phyloP scores from a whole-genome alignment of 2,329 filamentous ascomycete species.

The Apiospora malaysiana region DNA sequence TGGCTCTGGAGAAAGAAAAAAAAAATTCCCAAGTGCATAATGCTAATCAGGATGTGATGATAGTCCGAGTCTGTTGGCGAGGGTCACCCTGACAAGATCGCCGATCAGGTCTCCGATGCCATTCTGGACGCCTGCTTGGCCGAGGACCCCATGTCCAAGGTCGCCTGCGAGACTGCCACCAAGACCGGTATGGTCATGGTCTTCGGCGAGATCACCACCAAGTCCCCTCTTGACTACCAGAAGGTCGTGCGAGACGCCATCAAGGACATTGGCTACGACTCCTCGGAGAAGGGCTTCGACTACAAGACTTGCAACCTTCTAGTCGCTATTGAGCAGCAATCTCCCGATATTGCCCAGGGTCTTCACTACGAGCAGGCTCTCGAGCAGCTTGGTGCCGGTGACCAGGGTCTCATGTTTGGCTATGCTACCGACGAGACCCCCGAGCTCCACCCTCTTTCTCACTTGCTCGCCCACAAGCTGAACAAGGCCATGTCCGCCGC shows the following conservation, averaged over 20 bases:
- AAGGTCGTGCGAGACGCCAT: constrained; percentile 93
- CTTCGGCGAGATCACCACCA: constrained; percentile 98
- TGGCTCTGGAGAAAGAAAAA: neutral
- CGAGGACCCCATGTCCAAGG: constrained; percentile 96
- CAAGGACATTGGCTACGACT: constrained; percentile 99
- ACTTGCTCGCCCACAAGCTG: constrained; percentile 94
- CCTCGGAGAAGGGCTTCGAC: constrained; percentile 97
- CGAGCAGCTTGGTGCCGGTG: constrained; percentile 97
- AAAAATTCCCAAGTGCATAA: neutral
- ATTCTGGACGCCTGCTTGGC: constrained; percentile 96
- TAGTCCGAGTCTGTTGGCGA: constrained; percentile 88
- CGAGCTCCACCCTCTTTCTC: constrained; percentile 92
- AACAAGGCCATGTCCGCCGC: constrained; percentile 93
- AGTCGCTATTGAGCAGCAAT: constrained; percentile 99
- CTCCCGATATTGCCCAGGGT: constrained; percentile 97
- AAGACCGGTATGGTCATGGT: constrained; percentile 99
- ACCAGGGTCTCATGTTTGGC: constrained; percentile 99
- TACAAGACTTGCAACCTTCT: constrained; percentile 99
- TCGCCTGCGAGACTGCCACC: constrained; percentile 98
- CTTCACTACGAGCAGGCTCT: constrained; percentile 97
- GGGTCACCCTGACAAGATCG: constrained; percentile 95
- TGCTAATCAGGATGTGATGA: constrained; percentile 29
- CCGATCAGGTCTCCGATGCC: constrained; percentile 97
- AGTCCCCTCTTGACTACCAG: constrained; percentile 95
- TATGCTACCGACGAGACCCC: constrained; percentile 99